Conservation (phyloP, 2,329 filamentous ascomycete genomes). For the Colletotrichum orbiculare region DNA sequence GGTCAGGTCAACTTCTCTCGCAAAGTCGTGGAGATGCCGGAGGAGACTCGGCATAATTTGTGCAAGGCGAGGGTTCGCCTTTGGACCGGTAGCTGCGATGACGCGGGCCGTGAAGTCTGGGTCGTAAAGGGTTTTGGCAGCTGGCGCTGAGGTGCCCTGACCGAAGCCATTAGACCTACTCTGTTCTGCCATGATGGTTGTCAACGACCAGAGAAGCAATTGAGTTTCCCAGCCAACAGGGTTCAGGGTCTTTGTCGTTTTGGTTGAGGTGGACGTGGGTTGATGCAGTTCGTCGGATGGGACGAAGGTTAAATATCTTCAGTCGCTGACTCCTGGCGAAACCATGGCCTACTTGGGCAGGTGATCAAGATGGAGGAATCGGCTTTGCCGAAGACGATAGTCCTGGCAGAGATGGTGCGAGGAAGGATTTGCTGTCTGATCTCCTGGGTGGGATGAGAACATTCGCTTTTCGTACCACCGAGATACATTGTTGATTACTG, state of each 20-base stretch:
- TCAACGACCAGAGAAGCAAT: not conserved
- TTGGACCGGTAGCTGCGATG: constrained; percentile 72
- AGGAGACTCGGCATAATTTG: constrained; percentile 69
- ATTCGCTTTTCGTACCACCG: too few species aligned
- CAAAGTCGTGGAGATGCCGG: constrained; percentile 75
- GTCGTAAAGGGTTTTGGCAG: constrained; percentile 39
- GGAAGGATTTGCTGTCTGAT: too few species aligned
- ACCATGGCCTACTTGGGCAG: too few species aligned
- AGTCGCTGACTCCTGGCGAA: not conserved
- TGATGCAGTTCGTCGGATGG: constrained; percentile 17
- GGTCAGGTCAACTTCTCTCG: constrained; percentile 73
- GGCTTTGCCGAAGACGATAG: too few species aligned
- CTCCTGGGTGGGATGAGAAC: too few species aligned
- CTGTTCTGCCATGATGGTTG: constrained; percentile 4
- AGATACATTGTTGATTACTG: too few species aligned
- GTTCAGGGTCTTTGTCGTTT: not conserved
- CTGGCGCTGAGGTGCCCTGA: not conserved
- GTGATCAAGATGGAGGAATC: too few species aligned
- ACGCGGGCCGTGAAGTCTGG: constrained; percentile 69
- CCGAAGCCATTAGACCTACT: not conserved
- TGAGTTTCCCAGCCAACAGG: constrained; percentile 1
- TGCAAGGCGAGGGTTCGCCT: constrained; percentile 67
- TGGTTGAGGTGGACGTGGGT: not conserved
- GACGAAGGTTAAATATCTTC: constrained; percentile 8
- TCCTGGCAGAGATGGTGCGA: too few species aligned